These are phyloP conservation scores for Penicillium griseofulvum DNA, from an alignment of 2,329 filamentous ascomycete species.

Conservation along the genomic window DNA sequence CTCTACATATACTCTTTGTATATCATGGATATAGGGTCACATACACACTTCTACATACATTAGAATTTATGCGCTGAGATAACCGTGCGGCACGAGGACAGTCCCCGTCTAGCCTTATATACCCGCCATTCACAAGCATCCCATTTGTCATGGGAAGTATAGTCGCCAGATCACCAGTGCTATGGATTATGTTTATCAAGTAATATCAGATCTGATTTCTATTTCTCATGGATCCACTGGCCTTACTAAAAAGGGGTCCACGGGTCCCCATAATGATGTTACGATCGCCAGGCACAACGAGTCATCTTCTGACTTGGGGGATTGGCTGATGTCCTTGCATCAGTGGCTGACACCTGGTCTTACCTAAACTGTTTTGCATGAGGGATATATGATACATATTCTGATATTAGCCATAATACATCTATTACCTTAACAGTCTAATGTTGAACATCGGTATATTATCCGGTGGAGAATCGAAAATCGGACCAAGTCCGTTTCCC, in stretches of 20 bases:
- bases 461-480: neutral
- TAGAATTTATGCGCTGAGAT: neutral
- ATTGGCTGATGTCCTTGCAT: conserved; percentile 2
- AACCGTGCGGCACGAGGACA: neutral
- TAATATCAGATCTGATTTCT: neutral
- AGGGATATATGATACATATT: neutral
- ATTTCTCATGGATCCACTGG: too few species aligned
- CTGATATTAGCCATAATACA: too few species aligned
- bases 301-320: neutral
- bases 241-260: neutral
- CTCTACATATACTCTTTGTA: conserved; percentile 1
- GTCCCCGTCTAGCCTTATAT: neutral
- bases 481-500: neutral
- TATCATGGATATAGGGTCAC: neutral
- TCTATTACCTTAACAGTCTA: neutral
- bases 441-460: neutral
- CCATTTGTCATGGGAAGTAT: too few species aligned
- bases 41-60: neutral
- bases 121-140: neutral
- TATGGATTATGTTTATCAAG: neutral
- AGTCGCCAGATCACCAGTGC: neutral
- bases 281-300: conserved; percentile 6
- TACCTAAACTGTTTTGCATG: neutral
- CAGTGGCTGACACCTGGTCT: conserved; percentile 4
- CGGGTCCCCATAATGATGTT: neutral